A percentile compares a stretch with the other conserved stretches of the same genome.
phyloP scores from a whole-genome alignment of 2,329 filamentous ascomycete genomes.

The Aspergillus intermedius region DNA sequence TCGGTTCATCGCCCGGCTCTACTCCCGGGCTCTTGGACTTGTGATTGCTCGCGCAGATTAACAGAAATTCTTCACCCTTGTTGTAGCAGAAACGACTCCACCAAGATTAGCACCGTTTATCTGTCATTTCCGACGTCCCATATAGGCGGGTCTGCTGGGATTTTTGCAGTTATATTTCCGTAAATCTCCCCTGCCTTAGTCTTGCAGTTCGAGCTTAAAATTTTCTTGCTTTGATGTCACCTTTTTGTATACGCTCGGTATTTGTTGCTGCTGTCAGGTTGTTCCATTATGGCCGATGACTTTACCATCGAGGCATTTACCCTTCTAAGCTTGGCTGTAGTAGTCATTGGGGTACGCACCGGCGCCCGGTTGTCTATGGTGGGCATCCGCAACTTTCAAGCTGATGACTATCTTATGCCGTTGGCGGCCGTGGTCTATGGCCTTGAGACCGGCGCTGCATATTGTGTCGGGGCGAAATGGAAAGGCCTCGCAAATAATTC shows the following conservation, averaged over 20 bases:
- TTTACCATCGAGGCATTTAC: conserved; percentile 46
- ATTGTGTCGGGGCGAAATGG: conserved; percentile 44
- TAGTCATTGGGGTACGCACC: conserved; percentile 47
- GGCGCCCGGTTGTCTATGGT: conserved; percentile 44
- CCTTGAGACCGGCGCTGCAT: conserved; percentile 45
- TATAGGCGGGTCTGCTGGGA: neutral
- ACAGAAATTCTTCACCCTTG: too few relatives aligned
- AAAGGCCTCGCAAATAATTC: conserved; percentile 51
- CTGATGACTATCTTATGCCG: conserved; percentile 56
- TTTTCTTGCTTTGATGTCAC: too few relatives aligned
- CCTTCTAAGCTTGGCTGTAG: conserved; percentile 45
- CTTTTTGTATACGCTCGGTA: neutral
- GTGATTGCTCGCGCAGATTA: too few relatives aligned
- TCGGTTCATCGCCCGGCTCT: too few relatives aligned
- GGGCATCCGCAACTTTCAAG: conserved; percentile 46
- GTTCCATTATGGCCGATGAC: conserved; percentile 8
- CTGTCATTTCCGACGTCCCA: neutral
- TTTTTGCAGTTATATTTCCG: neutral
- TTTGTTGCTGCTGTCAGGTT: neutral
- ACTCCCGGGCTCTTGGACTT: too few relatives aligned
- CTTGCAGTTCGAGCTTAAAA: too few relatives aligned
- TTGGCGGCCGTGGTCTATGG: conserved; percentile 48
- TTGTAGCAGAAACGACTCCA: too few relatives aligned
- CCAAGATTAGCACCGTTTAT: neutral
- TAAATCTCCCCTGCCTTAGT: neutral